Base-by-base conservation (phyloP, 1,139 yeast genomes). In the Debaryomycetaceae sp. region DNA sequence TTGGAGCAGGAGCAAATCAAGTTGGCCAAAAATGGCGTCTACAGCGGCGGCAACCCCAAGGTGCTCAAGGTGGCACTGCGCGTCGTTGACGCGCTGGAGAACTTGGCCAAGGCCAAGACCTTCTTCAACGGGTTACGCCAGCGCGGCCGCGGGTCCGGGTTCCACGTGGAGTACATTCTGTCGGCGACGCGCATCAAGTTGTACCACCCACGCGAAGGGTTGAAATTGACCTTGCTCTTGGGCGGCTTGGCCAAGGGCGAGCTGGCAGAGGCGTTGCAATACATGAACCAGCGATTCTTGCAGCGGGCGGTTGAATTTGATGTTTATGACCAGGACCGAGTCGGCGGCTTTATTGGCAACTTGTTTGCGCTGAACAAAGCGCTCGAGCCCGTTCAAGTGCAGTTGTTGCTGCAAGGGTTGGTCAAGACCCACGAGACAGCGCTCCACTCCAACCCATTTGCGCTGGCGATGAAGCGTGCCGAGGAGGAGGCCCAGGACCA, bases 331-430 rank as follows among this genome's bases (percentile, higher is more conserved):
- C 71, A 74, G 34, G 96, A 86, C 52, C 83, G 79, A 49, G 67
- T 81, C 38, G 95, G 95, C 37, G 84, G 83, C 0, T 86, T 85
- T 45, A 75, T 84, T 49, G 94, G 95, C 31, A 75, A 80, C 45
- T 48, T 84, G 32, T 82, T 62, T 48, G 50, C 75, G 10, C 72
- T 72, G 16, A 68, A 75, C 6, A 67, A 68, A 29, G 59, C 67
- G 16, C 51, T 59, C 20, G 39, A 44, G 16, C 88, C 94, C 10
- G 66, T 82, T 34, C 88, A 83, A 45, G 60, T 70, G 4, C 55
- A 63, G n/a, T 62, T 86, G 35, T 64, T 83, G 39, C 69, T 68
- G 30, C 72, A 72, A 37, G 96, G 95, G 2, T 66, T 72, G 34
- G 83, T 76, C 12, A 66, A 72, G 41, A 56, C 76, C 14, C 93